Percentiles rank a stretch among this genome's conserved stretches.
Conservation (phyloP, 306 rosid species). For the Macrotyloma uniflorum region DNA sequence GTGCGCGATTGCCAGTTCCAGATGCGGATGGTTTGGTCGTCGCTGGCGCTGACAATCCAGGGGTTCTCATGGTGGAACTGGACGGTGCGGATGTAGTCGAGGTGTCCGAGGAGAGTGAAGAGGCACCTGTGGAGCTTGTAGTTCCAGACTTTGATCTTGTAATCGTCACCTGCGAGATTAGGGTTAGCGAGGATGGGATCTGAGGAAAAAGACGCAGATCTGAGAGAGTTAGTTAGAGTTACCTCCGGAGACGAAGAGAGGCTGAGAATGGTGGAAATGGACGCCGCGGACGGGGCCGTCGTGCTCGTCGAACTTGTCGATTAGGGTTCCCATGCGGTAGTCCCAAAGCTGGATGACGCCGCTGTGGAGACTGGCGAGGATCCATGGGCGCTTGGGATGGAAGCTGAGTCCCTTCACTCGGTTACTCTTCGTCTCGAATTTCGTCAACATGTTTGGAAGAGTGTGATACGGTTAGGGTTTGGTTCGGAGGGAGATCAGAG, state of each 20-base stretch:
- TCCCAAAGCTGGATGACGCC: constrained; percentile 99
- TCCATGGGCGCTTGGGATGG: constrained; percentile 94
- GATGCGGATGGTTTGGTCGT: constrained; percentile 97
- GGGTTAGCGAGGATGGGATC: not conserved
- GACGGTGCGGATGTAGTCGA: constrained; percentile 91
- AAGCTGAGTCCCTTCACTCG: constrained; percentile 96
- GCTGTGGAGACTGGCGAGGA: constrained; percentile 98
- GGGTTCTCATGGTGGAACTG: constrained; percentile 96
- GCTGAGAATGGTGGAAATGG: constrained; percentile 92
- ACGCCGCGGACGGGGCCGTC: constrained; percentile 99
- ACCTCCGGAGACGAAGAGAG: constrained; percentile 97
- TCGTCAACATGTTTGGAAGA: constrained; percentile 63
- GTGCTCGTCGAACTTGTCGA: constrained; percentile 93
- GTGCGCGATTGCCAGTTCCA: constrained; percentile 99
- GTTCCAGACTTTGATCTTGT: constrained; percentile 98
- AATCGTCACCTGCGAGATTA: constrained; percentile 77
- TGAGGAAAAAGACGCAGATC: not conserved
- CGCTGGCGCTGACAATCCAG: constrained; percentile 98
- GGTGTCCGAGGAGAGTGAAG: constrained; percentile 92
- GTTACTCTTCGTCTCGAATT: constrained; percentile 98
- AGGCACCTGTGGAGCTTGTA: constrained; percentile 90
- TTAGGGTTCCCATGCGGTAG: constrained; percentile 98
- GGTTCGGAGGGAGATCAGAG: not conserved
- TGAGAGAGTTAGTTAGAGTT: not conserved
- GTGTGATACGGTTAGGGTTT: not conserved